Evolutionary conservation across 768 basidiomycete species (phyloP), one percentile per base, ranked within the genome.

Genomic region (Coprinopsis cinerea): DNA sequence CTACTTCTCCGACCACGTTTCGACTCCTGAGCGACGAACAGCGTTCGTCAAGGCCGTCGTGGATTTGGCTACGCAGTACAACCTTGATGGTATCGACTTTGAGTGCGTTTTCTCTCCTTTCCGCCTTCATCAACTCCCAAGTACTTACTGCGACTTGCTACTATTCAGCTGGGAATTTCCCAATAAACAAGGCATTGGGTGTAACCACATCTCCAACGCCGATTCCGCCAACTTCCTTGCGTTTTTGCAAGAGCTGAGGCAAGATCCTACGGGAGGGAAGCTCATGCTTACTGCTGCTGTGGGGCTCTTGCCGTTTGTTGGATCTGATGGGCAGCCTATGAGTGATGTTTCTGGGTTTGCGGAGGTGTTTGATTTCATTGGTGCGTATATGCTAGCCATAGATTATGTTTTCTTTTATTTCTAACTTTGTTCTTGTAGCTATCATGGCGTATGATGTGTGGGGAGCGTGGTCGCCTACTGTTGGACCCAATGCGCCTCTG

Each of bases 401-500:
- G 30, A 7, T 43, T 43, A 6, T 23, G 9, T 11, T 23, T 25
- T 36, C 39, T 20, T 22, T 15, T 30, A 23, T 20, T 40, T 32
- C 13, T 40, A 13, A 5, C 35, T 39, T 37, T 35, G 32, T 9
- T 15, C 30, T 22, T 32, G 24, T 28, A 82, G 77, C 67, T 46
- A 67, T 84, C 52, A 84, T 84, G 82, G 75, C 75, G 56, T 84
- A 84, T 57, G 82, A 83, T 53, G 58, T 83, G 25, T 67, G 62
- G 57, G 73, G 73, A 10, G 52, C 66, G 5, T 84, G 74, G 71
- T 75, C 73, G 58, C 60, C 67, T 57, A 57, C 75, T 55, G 70
- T 81, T 45, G 92, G 91, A 2, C 83, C 93, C 5, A 94, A 95
- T 61, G 82, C 92, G 1, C 92, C 93, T 6, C 76, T 95, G 15